Percentiles rank a stretch among this genome's conserved stretches.
Evolutionary conservation across 2,329 filamentous ascomycete species (phyloP).

Genomic region (Paecilomyces variotii): DNA sequence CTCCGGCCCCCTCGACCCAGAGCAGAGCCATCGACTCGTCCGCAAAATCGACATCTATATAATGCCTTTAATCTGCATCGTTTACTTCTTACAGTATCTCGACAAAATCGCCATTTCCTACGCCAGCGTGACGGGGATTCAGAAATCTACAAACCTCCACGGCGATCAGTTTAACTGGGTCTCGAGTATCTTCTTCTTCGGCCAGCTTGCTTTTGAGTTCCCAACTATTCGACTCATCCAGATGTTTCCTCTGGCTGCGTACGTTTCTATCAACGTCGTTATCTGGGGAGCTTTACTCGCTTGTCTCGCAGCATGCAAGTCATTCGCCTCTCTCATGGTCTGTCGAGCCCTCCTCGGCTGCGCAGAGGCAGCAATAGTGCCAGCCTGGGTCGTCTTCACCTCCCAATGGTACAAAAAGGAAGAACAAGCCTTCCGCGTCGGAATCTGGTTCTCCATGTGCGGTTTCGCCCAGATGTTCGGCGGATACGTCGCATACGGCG

Average conservation of each 20-base stretch:
- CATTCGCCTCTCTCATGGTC: slow-evolving; percentile 42
- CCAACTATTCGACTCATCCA: slow-evolving; percentile 33
- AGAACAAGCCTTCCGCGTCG: slow-evolving; percentile 24
- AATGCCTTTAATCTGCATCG: slow-evolving; percentile 22
- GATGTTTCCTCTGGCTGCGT: slow-evolving; percentile 31
- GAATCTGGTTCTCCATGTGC: slow-evolving; percentile 23
- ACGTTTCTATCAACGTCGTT: slow-evolving; percentile 27
- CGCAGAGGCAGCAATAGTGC: slow-evolving; percentile 38
- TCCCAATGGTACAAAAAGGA: slow-evolving; percentile 24
- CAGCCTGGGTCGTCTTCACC: slow-evolving; percentile 20
- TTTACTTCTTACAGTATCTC: slow-evolving; percentile 23
- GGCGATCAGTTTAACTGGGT: slow-evolving; percentile 40
- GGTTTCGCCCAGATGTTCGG: slow-evolving; percentile 31
- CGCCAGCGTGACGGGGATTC: slow-evolving; percentile 20
- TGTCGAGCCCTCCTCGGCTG: slow-evolving; percentile 46
- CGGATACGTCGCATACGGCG: slow-evolving; percentile 30
- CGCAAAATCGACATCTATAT: slow-evolving; percentile 23
- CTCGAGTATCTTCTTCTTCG: slow-evolving; percentile 20
- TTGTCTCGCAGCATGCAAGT: slow-evolving; percentile 27
- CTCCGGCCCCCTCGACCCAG: no score
- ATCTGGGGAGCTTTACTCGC: slow-evolving; percentile 24
- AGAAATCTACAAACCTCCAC: slow-evolving; percentile 24
- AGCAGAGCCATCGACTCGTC: no score
- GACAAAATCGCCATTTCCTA: slow-evolving; percentile 19
- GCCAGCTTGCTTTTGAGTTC: slow-evolving; percentile 28